phyloP scores from a whole-genome alignment of 225 moss, liverwort and hornwort genomes.

The Physcomitrellopsis africana region DNA sequence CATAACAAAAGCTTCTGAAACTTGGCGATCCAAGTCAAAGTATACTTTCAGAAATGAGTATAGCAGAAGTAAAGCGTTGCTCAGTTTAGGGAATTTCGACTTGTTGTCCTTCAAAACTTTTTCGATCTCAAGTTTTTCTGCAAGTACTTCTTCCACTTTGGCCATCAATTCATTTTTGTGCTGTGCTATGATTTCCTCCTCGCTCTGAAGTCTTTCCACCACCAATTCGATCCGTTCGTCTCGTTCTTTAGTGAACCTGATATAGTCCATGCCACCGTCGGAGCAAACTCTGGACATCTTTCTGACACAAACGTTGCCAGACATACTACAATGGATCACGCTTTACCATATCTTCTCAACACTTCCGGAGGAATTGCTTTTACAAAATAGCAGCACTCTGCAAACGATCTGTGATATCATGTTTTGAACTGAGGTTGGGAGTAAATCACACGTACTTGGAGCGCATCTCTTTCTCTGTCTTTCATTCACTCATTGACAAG shows the following conservation, averaged over 20 bases:
- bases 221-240: slow-evolving; percentile 92
- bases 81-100: slow-evolving; percentile 64
- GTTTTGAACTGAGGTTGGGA: neutral
- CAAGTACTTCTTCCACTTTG: slow-evolving; percentile 62
- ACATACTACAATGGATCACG: too few species aligned
- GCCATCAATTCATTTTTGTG: slow-evolving; percentile 58
- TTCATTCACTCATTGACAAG: slow-evolving; percentile 53
- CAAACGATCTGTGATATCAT: neutral
- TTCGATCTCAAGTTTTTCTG: slow-evolving; percentile 69
- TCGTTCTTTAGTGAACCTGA: slow-evolving; percentile 74
- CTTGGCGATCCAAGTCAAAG: neutral
- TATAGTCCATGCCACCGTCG: slow-evolving; percentile 8
- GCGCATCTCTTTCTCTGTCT: slow-evolving; percentile 62
- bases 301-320: neutral
- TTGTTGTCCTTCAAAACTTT: slow-evolving; percentile 74
- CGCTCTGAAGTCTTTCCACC: slow-evolving; percentile 76
- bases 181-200: slow-evolving; percentile 64
- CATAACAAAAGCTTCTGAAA: neutral
- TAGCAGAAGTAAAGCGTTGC: slow-evolving; percentile 69
- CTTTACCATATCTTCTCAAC: too few species aligned
- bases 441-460: slow-evolving; percentile 28
- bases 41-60: neutral
- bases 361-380: neutral
- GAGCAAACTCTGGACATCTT: slow-evolving; percentile 9
- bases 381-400: neutral